These are phyloP conservation scores for Trichoderma simmonsii DNA, from an alignment of 2,329 filamentous ascomycete species.

Conservation along the genomic window DNA sequence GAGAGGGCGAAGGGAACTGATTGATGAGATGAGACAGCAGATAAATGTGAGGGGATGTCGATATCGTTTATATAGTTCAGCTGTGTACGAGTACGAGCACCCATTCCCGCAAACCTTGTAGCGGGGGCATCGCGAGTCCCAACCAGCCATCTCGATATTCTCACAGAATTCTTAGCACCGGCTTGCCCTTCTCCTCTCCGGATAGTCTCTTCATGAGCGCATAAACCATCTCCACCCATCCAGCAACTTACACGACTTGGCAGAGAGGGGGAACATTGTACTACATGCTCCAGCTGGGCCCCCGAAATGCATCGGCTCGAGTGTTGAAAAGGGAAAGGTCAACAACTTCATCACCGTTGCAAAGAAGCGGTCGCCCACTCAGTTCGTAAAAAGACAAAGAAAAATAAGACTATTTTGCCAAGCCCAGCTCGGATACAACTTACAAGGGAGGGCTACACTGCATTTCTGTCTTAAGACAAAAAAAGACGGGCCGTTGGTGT, in stretches of 20 bases:
- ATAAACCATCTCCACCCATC: conserved; percentile 6
- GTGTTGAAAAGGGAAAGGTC: not conserved
- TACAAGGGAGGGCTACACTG: not conserved
- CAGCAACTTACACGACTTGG: not conserved
- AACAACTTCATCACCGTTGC: not conserved
- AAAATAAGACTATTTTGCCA: not conserved
- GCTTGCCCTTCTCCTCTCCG: not conserved
- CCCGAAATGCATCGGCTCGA: not conserved
- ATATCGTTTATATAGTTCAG: not conserved
- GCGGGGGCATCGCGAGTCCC: not conserved
- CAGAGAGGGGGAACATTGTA: not conserved
- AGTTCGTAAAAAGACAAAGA: not conserved
- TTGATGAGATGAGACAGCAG: not conserved
- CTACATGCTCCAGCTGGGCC: not conserved
- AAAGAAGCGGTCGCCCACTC: not conserved
- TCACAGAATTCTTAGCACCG: not conserved
- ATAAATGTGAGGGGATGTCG: not conserved
- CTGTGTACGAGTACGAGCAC: not conserved
- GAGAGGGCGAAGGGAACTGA: not conserved
- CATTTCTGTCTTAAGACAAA: not conserved
- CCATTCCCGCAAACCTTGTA: not conserved
- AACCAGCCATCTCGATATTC: not conserved
- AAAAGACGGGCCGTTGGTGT: not conserved
- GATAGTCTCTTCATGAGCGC: not conserved
- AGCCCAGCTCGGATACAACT: not conserved